These are phyloP conservation scores for Pestalotiopsis sp. DNA, from an alignment of 2,329 filamentous ascomycete species.

Conservation along the genomic window DNA sequence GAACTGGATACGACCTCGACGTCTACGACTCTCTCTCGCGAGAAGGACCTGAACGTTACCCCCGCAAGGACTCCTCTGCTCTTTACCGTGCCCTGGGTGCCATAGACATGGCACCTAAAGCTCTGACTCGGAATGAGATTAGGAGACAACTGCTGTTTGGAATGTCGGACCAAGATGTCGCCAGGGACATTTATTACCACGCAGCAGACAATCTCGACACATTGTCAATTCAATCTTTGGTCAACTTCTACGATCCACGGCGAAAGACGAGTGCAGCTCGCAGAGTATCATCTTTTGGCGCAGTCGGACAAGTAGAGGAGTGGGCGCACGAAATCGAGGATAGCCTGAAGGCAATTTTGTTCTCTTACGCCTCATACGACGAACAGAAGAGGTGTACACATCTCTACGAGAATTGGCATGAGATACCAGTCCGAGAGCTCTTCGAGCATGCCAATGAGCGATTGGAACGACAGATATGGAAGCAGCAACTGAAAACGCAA, in stretches of 20 bases:
- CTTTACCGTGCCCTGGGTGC: constrained; percentile 21
- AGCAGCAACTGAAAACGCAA: not conserved
- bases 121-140: constrained; percentile 18
- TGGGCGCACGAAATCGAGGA: constrained; percentile 9
- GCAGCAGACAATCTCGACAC: constrained; percentile 19
- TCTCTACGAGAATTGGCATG: constrained; percentile 7
- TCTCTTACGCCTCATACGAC: constrained; percentile 16
- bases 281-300: not conserved
- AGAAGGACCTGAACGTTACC: constrained; percentile 7
- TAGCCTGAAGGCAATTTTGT: constrained; percentile 22
- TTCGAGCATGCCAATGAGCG: not conserved
- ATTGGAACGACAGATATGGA: not conserved
- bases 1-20: constrained; percentile 25
- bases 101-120: constrained; percentile 16
- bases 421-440: not conserved
- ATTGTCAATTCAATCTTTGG: constrained; percentile 19
- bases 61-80: constrained; percentile 14
- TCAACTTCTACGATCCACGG: constrained; percentile 17
- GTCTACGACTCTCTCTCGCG: constrained; percentile 15
- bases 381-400: constrained; percentile 17
- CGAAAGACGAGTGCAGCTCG: constrained; percentile 3
- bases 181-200: constrained; percentile 15
- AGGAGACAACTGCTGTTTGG: constrained; percentile 19
- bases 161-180: constrained; percentile 22
- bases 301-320: not conserved